phyloP scores from a whole-genome alignment of 768 basidiomycete species.

The Flagelloscypha sp. region DNA sequence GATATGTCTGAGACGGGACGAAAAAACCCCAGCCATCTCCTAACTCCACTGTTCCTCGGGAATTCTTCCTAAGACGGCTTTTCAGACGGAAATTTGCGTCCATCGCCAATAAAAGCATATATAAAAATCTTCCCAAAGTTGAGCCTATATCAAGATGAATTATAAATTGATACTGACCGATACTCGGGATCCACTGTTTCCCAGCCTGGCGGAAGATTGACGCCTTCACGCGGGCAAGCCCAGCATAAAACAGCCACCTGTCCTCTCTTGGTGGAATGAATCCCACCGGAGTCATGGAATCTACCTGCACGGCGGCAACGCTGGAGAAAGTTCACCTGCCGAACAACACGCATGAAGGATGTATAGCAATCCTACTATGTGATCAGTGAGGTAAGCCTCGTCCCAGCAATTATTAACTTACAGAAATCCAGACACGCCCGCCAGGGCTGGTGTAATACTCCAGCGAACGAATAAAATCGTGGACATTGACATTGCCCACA shows the following conservation, averaged over 20 bases:
- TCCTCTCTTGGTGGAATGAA: constrained; percentile 2
- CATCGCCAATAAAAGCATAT: constrained; percentile 7
- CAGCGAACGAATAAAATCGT: constrained; percentile 3
- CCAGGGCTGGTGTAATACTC: constrained; percentile 2
- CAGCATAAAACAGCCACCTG: constrained; percentile 12
- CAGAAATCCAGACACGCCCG: background rate
- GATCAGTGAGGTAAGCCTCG: background rate
- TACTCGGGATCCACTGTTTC: background rate
- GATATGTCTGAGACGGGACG: no score
- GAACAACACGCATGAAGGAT: constrained; percentile 2
- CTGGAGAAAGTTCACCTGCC: constrained; percentile 7
- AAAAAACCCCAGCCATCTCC: no score
- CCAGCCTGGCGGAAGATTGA: constrained; percentile 15
- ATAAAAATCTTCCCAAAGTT: constrained; percentile 6
- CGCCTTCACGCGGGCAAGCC: constrained; percentile 12
- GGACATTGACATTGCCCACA: constrained; percentile 5
- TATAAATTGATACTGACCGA: constrained; percentile 3
- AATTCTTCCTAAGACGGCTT: constrained; percentile 5
- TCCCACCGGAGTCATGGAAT: background rate
- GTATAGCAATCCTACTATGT: constrained; percentile 7
- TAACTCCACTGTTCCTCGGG: no score
- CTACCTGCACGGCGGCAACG: constrained; percentile 8
- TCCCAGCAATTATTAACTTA: background rate
- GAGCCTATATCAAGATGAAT: background rate
- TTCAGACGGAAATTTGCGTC: constrained; percentile 17